These are phyloP conservation scores for Phyllosticta citrichinensis DNA, from an alignment of 2,329 filamentous ascomycete genomes.

Conservation along the genomic window DNA sequence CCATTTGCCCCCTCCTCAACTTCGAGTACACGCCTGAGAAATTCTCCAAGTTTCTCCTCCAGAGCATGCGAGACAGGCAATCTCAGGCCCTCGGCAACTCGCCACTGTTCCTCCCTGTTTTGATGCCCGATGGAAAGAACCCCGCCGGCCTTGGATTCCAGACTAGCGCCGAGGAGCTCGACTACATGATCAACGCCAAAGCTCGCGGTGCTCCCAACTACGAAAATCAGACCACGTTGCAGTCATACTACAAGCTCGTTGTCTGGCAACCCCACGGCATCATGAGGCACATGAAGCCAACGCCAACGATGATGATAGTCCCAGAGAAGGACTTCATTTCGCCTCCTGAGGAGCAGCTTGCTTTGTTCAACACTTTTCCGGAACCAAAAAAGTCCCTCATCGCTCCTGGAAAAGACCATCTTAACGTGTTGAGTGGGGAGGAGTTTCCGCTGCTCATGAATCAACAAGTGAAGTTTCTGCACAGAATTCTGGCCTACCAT, in stretches of 20 bases:
- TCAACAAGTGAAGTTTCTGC: constrained; percentile 13
- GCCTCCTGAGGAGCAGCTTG: constrained; percentile 15
- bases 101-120: constrained; percentile 27
- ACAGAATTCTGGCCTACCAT: not conserved
- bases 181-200: not conserved
- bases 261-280: constrained; percentile 10
- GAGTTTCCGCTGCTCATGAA: not conserved
- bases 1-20: constrained; percentile 16
- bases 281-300: constrained; percentile 15
- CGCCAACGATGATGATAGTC: constrained; percentile 19
- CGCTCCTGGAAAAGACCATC: constrained; percentile 18
- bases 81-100: constrained; percentile 30
- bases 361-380: constrained; percentile 14
- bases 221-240: constrained; percentile 19
- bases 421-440: constrained; percentile 19
- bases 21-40: constrained; percentile 12
- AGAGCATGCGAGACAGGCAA: constrained; percentile 29
- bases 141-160: constrained; percentile 19
- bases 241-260: constrained; percentile 19
- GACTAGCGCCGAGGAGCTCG: not conserved
- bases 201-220: constrained; percentile 2
- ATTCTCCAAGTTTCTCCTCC: constrained; percentile 17
- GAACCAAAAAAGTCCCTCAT: constrained; percentile 17
- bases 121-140: constrained; percentile 29
- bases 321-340: constrained; percentile 19